Base-by-base conservation (phyloP, 1,139 yeast genomes). In the Blastobotrys buckinghamii region DNA sequence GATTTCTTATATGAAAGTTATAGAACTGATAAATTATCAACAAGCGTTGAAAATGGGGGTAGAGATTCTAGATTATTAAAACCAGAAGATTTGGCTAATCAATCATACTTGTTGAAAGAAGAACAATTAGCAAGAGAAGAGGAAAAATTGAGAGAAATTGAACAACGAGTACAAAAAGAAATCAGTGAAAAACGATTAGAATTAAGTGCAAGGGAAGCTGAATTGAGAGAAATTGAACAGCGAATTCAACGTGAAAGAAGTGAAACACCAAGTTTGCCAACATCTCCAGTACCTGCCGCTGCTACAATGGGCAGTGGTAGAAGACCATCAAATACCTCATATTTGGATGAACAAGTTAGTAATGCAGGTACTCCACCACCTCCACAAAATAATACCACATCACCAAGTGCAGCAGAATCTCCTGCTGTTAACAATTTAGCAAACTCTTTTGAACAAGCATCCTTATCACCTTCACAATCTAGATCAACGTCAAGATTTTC, bases 1-100 rank as follows among this genome's bases (percentile, higher is more conserved):
- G 96, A 89, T 65, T 82, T 87, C 62, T 72, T 89, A 55, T 90
- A 90, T 66, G 97, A 90, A 67, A 82, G 83, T 52, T 90, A 89
- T 67, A 82, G 97, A 74, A 86, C 97, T 4, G 95, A 85, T 61
- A 81, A 94, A 41, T 76, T 89, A 58, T 84, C 86, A 24, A 56
- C 54, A 29, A 47, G 58, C 20, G 60, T 53, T 17, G 54, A 53
- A 24, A 55, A 51, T 39, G 50, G 51, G 12, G 51, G 51, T 16
- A 55, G 62, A 20, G 59, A 52, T 22, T 51, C 59, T 22, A 53
- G 60, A 29, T 52, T 65, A 47, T 61, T 67, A 27, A 59, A 63
- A 50, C 70, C 72, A 30, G 70, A 68, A 51, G 72, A 70, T 45
- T 59, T 70, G 40, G 73, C 72, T 19, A 65, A 60, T 51, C 73